Base-by-base conservation (phyloP, 148 eudicot species). In the Amaranthus cruentus region DNA sequence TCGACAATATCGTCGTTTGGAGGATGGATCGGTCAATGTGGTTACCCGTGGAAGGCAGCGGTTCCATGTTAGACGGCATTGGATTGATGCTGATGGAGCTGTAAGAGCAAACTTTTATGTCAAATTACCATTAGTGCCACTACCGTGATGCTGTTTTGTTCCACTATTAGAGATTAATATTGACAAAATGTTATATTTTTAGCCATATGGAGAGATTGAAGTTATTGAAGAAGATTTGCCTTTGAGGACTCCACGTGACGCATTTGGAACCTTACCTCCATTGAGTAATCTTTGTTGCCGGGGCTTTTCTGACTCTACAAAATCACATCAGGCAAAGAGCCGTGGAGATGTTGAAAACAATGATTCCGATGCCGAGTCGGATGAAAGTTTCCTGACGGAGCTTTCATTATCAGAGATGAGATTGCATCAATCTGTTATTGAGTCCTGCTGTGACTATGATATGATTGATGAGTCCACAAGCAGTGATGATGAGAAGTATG, bases 11-110 rank as follows among this genome's bases (percentile, higher is more conserved):
- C 85, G 88, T 73, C 84, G 88, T 66, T 83, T 91, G 79, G 96
- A 92, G 54, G 99, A 95, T 92, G 97, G 99, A 81, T 87, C 99
- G 43, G 80, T 92, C 73, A 95, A 92, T 82, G 85, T 95, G 63
- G 88, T 95, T 72, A 84, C 94, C 67, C 92, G 94, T 70, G 99
- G 99, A 67, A 89, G 85, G 81, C 97, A 95, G 76, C 90, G 99
- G 2, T 95, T 95, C 73, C 89, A 79, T 80, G 83, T 95, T 48
- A 90, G 83, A 77, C 92, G 90, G 66, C 88, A 82, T 21, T 91
- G 96, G 97, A 80, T 84, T 72, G 96, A 88, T 77, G 87, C 59
- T 69, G 99, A 90, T 69, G 94, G 94, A 79, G 77, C 88, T 44
- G 99, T 95, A 90, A 86, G 91, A 82, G 75, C 65, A 49, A 62